phyloP scores from a whole-genome alignment of 768 basidiomycete genomes.

The Trametes sanguinea region DNA sequence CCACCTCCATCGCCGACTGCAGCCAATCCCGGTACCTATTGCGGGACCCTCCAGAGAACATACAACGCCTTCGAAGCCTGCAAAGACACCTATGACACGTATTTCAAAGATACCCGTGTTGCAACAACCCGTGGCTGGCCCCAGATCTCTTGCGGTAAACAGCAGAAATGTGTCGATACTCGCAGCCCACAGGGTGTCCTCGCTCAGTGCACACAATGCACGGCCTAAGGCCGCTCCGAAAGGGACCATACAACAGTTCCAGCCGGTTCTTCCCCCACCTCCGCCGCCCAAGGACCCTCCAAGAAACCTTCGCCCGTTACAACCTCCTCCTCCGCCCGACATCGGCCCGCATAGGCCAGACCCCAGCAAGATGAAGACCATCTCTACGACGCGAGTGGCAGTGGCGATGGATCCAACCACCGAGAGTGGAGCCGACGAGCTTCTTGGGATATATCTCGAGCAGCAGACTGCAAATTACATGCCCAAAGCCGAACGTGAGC shows the following conservation, averaged over 20 bases:
- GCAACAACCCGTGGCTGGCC: not conserved
- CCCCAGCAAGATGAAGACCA: constrained; percentile 40
- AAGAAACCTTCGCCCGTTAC: constrained; percentile 6
- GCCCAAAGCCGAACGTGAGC: constrained; percentile 39
- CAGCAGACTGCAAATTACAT: constrained; percentile 44
- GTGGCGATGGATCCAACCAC: constrained; percentile 53
- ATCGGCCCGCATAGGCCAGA: constrained; percentile 18
- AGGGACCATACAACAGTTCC: constrained; percentile 2
- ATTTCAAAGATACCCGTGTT: not conserved
- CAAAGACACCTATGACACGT: too few relatives aligned
- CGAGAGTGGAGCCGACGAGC: constrained; percentile 49
- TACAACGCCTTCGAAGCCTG: not conserved
- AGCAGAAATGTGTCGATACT: constrained; percentile 4
- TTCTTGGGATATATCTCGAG: constrained; percentile 55
- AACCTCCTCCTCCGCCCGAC: constrained; percentile 15
- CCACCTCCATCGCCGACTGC: not conserved
- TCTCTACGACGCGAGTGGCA: constrained; percentile 55
- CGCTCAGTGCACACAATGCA: not conserved
- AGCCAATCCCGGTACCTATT: not conserved
- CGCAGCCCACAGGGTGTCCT: not conserved
- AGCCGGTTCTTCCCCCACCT: constrained; percentile 4
- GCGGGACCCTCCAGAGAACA: constrained; percentile 2
- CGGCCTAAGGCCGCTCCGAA: not conserved
- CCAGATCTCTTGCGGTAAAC: not conserved
- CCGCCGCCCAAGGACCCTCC: constrained; percentile 3